These are phyloP conservation scores for Blakeslea trispora DNA, from an alignment of 371 early-diverging fungal genomes.

Conservation along the genomic window DNA sequence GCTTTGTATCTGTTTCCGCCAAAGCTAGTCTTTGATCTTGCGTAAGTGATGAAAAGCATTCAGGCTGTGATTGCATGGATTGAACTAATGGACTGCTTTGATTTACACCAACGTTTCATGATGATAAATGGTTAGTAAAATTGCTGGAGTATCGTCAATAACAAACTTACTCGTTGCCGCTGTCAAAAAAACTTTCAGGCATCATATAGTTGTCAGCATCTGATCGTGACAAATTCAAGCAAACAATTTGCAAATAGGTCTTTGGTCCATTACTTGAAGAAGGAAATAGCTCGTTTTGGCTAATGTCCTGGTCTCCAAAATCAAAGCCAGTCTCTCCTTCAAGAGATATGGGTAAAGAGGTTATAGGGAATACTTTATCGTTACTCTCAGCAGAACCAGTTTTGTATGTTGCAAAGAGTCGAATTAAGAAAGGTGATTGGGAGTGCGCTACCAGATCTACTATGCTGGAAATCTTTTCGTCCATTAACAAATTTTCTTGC, in stretches of 20 bases:
- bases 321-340: constrained; percentile 44
- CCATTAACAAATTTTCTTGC: constrained; percentile 10
- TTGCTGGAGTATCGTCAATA: too few relatives aligned
- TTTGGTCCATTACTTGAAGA: constrained; percentile 57
- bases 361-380: constrained; percentile 49
- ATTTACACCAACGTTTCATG: too few relatives aligned
- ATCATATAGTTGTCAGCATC: constrained; percentile 18
- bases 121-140: too few relatives aligned
- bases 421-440: constrained; percentile 58
- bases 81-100: constrained; percentile 23
- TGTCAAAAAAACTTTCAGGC: constrained; percentile 3
- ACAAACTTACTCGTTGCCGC: not conserved
- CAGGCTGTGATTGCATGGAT: constrained; percentile 42
- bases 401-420: constrained; percentile 60
- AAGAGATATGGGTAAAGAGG: constrained; percentile 57
- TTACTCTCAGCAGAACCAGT: constrained; percentile 24
- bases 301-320: constrained; percentile 44
- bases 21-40: constrained; percentile 63
- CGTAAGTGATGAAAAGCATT: constrained; percentile 47
- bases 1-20: constrained; percentile 56
- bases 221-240: constrained; percentile 57
- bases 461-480: constrained; percentile 43
- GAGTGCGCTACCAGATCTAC: constrained; percentile 53
- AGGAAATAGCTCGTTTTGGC: constrained; percentile 56
- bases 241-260: constrained; percentile 62